Percentiles rank a stretch among this genome's conserved stretches.
These are phyloP conservation scores for Metschnikowia bowlesiae DNA, from an alignment of 805 yeast genomes.

Conservation along the genomic window DNA sequence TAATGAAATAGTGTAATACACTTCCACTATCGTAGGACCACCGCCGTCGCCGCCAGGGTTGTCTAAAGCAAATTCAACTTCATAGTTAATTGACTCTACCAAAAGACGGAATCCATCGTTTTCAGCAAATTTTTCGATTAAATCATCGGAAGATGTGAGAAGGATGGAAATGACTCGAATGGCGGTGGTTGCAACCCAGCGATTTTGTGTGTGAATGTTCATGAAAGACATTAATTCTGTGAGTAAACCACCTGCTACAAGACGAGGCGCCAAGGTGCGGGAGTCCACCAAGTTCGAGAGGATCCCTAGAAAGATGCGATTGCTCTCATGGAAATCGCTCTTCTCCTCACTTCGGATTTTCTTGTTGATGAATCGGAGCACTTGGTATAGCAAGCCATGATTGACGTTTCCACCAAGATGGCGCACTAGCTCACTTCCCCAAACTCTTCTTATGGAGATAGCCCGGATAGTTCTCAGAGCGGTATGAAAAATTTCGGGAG, in stretches of 20 bases:
- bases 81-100: constrained; percentile 57
- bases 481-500: constrained; percentile 50
- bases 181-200: constrained; percentile 60
- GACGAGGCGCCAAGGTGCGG: constrained; percentile 49
- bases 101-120: constrained; percentile 61
- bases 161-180: constrained; percentile 51
- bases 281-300: constrained; percentile 59
- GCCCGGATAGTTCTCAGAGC: constrained; percentile 67
- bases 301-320: constrained; percentile 54
- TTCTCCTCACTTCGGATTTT: constrained; percentile 39
- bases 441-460: constrained; percentile 59
- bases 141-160: constrained; percentile 42
- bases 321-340: constrained; percentile 35
- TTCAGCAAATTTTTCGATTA: constrained; percentile 59
- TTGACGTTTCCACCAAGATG: constrained; percentile 81
- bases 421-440: constrained; percentile 74
- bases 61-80: constrained; percentile 58
- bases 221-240: constrained; percentile 61
- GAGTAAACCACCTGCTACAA: constrained; percentile 73
- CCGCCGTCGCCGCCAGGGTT: constrained; percentile 57
- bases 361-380: constrained; percentile 59
- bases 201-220: constrained; percentile 44
- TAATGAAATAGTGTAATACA: constrained; percentile 50
- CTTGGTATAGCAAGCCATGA: constrained; percentile 77
- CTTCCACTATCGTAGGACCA: constrained; percentile 48